Evolutionary conservation across 306 rosid genomes (phyloP).

Genomic region (Cicer bijugum): DNA sequence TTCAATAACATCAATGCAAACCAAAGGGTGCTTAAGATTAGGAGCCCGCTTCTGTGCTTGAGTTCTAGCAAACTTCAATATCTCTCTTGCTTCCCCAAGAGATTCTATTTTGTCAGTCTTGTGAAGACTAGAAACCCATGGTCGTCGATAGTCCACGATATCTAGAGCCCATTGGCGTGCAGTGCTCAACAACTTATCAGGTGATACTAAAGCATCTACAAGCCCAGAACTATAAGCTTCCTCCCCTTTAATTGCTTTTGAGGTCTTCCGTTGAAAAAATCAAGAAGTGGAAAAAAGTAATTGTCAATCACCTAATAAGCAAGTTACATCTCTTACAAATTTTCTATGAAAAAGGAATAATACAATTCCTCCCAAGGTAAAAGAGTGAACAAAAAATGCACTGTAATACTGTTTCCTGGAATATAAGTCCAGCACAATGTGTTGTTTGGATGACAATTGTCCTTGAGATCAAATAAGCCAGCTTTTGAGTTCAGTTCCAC

Average conservation of each 20-base stretch:
- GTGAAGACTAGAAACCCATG: conserved; percentile 87
- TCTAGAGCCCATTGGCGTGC: conserved; percentile 92
- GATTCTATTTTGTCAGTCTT: conserved; percentile 83
- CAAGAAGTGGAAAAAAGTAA: conserved; percentile 32
- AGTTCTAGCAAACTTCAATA: conserved; percentile 73
- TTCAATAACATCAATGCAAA: conserved; percentile 90
- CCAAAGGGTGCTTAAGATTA: conserved; percentile 83
- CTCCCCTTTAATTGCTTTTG: conserved; percentile 80
- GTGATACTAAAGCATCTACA: conserved; percentile 77
- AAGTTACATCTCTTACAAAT: conserved; percentile 22
- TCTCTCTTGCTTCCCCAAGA: conserved; percentile 91
- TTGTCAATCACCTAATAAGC: conserved; percentile 21
- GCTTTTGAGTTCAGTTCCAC: conserved; percentile 35
- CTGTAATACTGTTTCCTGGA: conserved; percentile 1
- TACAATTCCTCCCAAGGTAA: conserved; percentile 23
- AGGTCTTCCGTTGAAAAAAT: conserved; percentile 55
- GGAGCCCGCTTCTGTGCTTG: conserved; percentile 80
- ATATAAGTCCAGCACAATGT: conserved; percentile 21
- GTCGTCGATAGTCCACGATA: conserved; percentile 63
- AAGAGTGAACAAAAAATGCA: conserved; percentile 30
- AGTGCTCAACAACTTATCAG: conserved; percentile 69
- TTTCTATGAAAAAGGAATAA: conserved; percentile 7
- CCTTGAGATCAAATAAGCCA: conserved; percentile 29
- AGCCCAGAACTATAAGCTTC: conserved; percentile 86
- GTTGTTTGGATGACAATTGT: conserved; percentile 10